A percentile compares a stretch with the other conserved stretches of the same genome.
Evolutionary conservation across 768 basidiomycete genomes (phyloP).

Genomic region (Lentinula detonsa): DNA sequence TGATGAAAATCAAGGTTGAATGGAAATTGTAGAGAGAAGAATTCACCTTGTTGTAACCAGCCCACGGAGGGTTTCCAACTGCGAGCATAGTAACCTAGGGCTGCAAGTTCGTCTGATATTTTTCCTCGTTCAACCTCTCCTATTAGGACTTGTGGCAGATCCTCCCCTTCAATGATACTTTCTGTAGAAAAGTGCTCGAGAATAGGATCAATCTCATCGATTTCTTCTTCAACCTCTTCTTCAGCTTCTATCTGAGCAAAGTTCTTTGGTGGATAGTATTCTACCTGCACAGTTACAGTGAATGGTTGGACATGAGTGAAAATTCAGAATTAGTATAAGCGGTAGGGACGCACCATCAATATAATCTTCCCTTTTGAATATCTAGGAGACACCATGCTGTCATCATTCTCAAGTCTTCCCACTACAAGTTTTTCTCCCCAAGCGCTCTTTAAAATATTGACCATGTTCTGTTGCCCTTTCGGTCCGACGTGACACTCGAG

Average conservation of each 20-base stretch:
- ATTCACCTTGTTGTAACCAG: constrained; percentile 38
- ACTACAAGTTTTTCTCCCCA: constrained; percentile 51
- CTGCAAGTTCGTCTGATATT: constrained; percentile 48
- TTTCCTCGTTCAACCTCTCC: constrained; percentile 11
- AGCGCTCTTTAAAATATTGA: constrained; percentile 39
- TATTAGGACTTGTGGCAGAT: not conserved
- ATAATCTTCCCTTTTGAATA: constrained; percentile 49
- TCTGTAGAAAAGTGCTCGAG: not conserved
- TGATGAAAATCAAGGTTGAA: not conserved
- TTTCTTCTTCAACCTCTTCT: constrained; percentile 19
- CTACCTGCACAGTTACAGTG: constrained; percentile 30
- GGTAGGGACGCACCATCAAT: constrained; percentile 40
- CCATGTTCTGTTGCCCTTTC: constrained; percentile 45
- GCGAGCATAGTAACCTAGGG: constrained; percentile 52
- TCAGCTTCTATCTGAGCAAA: constrained; percentile 10
- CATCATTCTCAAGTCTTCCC: constrained; percentile 16
- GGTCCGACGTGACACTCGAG: constrained; percentile 58
- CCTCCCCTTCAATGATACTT: not conserved
- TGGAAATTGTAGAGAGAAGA: not conserved
- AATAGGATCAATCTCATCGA: constrained; percentile 6
- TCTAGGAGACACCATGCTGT: constrained; percentile 30
- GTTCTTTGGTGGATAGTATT: constrained; percentile 39
- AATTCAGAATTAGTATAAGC: not conserved
- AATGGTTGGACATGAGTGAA: not conserved
- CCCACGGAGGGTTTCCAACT: constrained; percentile 54